phyloP scores from a whole-genome alignment of 495 filamentous ascomycete genomes.

The Talaromyces trachyspermus region DNA sequence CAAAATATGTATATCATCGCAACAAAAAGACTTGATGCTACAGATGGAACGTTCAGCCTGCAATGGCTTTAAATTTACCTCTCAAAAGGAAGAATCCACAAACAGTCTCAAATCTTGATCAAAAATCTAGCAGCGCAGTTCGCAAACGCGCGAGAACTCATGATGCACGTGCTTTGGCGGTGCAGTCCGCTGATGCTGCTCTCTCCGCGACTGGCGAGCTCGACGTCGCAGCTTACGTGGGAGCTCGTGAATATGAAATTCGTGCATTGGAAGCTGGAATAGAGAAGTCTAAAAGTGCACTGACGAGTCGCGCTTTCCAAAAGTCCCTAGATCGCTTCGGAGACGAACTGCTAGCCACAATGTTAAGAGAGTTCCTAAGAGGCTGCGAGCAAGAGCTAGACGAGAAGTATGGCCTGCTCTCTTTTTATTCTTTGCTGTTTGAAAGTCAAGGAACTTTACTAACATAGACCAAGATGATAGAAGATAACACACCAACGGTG shows the following conservation, averaged over 20 bases:
- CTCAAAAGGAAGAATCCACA: conserved; percentile 27
- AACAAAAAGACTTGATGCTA: too few relatives aligned
- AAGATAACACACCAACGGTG: conserved; percentile 87
- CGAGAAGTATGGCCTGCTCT: conserved; percentile 48
- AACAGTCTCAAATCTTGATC: conserved; percentile 6
- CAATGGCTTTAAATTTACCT: conserved; percentile 27
- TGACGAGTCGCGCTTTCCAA: conserved; percentile 78
- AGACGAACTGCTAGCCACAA: conserved; percentile 91
- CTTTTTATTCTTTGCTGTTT: neutral
- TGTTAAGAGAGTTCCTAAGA: conserved; percentile 80
- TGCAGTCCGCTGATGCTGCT: conserved; percentile 62
- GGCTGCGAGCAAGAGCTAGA: conserved; percentile 60
- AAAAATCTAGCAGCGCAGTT: conserved; percentile 22
- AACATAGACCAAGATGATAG: conserved; percentile 51
- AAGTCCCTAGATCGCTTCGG: conserved; percentile 75
- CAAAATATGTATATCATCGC: too few relatives aligned
- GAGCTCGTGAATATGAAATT: conserved; percentile 82
- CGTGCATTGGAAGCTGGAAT: conserved; percentile 74
- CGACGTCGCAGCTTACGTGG: conserved; percentile 73
- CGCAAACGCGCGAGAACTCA: conserved; percentile 59
- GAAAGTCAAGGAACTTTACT: neutral
- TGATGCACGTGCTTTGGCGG: conserved; percentile 64
- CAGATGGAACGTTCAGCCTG: neutral
- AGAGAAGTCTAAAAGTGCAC: conserved; percentile 56
- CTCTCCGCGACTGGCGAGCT: conserved; percentile 69